Evolutionary conservation across 768 basidiomycete species (phyloP).

Genomic region (Leccinum boreale): DNA sequence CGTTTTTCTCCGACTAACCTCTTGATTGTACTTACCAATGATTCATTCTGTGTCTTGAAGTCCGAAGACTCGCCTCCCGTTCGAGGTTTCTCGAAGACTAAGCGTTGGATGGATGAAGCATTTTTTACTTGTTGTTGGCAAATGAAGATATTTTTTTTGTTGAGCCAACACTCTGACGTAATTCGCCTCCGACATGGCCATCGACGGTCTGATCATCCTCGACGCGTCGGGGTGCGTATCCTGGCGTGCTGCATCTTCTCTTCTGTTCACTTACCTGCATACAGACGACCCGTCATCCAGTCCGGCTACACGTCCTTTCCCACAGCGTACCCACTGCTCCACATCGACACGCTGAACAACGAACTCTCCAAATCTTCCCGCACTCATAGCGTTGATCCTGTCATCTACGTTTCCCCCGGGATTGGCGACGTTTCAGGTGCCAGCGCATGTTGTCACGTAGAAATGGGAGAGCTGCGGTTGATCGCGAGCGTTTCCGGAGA

Average conservation of each 20-base stretch:
- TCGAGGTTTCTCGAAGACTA: too few species aligned
- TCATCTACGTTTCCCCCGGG: conserved; percentile 58
- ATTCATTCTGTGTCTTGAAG: too few species aligned
- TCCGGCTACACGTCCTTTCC: conserved; percentile 82
- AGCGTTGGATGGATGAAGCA: too few species aligned
- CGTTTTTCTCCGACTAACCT: too few species aligned
- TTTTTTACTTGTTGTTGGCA: too few species aligned
- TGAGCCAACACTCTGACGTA: too few species aligned
- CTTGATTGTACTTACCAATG: too few species aligned
- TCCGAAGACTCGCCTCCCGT: too few species aligned
- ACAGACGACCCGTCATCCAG: conserved; percentile 80
- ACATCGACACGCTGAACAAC: conserved; percentile 81
- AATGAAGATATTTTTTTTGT: too few species aligned
- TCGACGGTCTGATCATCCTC: conserved; percentile 80
- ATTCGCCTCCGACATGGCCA: conserved; percentile 47
- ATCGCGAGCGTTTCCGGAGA: conserved; percentile 82
- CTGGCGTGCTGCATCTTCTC: neutral
- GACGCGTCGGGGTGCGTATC: conserved; percentile 66
- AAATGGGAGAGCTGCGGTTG: conserved; percentile 70
- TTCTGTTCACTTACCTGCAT: conserved; percentile 5
- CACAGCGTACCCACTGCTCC: conserved; percentile 75
- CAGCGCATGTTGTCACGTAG: conserved; percentile 83
- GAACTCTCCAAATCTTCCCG: conserved; percentile 58
- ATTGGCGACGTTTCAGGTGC: conserved; percentile 39
- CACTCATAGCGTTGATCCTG: conserved; percentile 63